These are phyloP conservation scores for Thuidium tamariscinum DNA, from an alignment of 225 moss, liverwort and hornwort species.

Conservation along the genomic window DNA sequence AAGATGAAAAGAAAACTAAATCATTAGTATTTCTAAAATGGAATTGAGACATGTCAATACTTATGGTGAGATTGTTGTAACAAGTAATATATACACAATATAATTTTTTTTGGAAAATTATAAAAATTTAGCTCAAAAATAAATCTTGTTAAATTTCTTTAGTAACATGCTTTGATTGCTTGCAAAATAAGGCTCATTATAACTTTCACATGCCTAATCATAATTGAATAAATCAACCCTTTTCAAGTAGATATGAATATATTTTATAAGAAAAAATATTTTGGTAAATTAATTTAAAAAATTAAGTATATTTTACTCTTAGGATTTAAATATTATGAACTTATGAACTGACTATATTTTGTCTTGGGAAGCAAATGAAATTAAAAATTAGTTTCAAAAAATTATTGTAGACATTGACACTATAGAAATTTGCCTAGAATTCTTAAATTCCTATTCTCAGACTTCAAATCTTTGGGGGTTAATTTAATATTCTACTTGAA, in stretches of 20 bases:
- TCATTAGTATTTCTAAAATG: background rate
- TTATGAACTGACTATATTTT: no score
- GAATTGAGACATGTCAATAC: background rate
- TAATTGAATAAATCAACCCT: background rate
- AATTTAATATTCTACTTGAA: no score
- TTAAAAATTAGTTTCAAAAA: background rate
- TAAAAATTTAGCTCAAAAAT: background rate
- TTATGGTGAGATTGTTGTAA: background rate
- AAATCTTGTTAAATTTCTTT: background rate
- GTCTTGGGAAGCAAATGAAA: accelerated
- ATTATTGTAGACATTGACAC: background rate
- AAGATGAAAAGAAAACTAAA: background rate
- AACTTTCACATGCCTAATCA: background rate
- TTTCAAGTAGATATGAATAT: background rate
- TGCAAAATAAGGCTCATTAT: background rate
- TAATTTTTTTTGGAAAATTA: background rate
- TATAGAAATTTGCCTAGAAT: accelerated
- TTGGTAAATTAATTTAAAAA: no score
- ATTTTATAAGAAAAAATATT: no score
- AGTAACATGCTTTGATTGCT: background rate
- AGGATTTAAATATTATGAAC: accelerated
- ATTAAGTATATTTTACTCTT: accelerated
- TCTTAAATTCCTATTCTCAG: background rate
- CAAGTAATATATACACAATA: no score
- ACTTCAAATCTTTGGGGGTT: background rate